Evolutionary conservation across 1,139 yeast genomes (phyloP), one percentile per base, ranked within the genome.

Genomic region (Diutina neorugosa): DNA sequence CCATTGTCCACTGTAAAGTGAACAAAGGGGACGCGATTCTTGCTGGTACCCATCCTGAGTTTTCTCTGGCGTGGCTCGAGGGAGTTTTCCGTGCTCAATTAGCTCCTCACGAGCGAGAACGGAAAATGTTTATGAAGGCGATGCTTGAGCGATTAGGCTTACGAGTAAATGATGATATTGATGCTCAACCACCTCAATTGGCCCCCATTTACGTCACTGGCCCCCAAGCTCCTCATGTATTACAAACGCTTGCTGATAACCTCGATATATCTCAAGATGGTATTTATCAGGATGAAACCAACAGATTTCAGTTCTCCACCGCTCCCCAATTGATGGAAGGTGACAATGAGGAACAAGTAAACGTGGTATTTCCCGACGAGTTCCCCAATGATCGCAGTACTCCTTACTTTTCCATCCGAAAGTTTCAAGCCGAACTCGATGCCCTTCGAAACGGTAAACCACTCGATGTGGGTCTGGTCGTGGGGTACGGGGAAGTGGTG

Each of bases 1-100:
- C 91, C 0, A 86, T 81, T 1, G 78, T 93, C 1, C 69, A 78
- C 55, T 78, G 89, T 60, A 71, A 73, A 16, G 78, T 82, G 2
- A 96, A 96, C 0, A 72, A 76, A 51, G 98, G 98, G 1, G 72
- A 70, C 43, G 96, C 84, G 0, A 66, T 93, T 2, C 72, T 93
- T n/a, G 74, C 86, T 2, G 98, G 98, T 0, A 77, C 90, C 0
- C 98, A 94, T 65, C 96, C 97, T 0, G 99, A 94, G 65, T 89
- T 84, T 62, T 73, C 82, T 1, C 83, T 90, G 0, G 70, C 71
- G 11, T 60, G 81, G 20, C 63, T 86, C 66, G 69, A 69, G 53
- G 62, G 0, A 53, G 55, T 4, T 59, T 1, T 58, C 61, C 0
- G 68, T 81, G 1, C 67, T 80, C 1, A 62, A 69, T 1, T 62